A percentile compares a stretch with the other conserved stretches of the same genome.
Conservation (phyloP, 495 filamentous ascomycete genomes). For the Aspergillus kassunensis region DNA sequence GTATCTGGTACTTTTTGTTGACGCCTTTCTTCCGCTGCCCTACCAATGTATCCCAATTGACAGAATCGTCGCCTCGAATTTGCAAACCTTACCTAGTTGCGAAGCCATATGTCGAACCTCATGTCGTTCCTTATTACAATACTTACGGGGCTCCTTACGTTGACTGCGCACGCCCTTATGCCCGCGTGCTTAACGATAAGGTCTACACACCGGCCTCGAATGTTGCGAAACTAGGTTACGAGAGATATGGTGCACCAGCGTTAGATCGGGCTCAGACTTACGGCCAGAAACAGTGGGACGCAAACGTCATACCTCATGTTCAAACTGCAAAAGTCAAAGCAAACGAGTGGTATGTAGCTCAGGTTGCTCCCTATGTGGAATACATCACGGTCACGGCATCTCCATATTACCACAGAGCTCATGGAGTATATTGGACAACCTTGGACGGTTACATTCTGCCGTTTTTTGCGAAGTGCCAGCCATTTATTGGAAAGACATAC, state of each 20-base stretch:
- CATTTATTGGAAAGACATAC: conserved; percentile 71
- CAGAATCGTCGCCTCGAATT: conserved; percentile 66
- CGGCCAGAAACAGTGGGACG: conserved; percentile 70
- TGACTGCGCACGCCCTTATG: conserved; percentile 70
- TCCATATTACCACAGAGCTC: conserved; percentile 70
- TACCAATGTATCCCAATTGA: conserved; percentile 58
- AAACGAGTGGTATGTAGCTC: conserved; percentile 61
- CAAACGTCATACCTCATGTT: conserved; percentile 68
- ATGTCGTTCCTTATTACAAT: conserved; percentile 83
- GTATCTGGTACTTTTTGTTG: conserved; percentile 80
- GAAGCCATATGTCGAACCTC: conserved; percentile 64
- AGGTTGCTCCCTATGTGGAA: conserved; percentile 70
- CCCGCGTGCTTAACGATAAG: conserved; percentile 57
- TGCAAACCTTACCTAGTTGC: conserved; percentile 80
- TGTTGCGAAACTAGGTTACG: conserved; percentile 59
- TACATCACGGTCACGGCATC: conserved; percentile 49
- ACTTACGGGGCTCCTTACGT: conserved; percentile 79
- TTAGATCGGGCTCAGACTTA: conserved; percentile 62
- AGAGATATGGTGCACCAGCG: conserved; percentile 73
- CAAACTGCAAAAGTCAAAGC: conserved; percentile 55
- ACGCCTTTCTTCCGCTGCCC: conserved; percentile 84
- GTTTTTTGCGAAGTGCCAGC: conserved; percentile 64
- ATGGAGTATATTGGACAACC: conserved; percentile 55
- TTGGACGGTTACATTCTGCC: conserved; percentile 73
- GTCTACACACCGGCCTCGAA: conserved; percentile 63